A percentile compares a stretch with the other conserved stretches of the same genome.
Conservation (phyloP, 106 monocot species). For the Agapanthus africanus region DNA sequence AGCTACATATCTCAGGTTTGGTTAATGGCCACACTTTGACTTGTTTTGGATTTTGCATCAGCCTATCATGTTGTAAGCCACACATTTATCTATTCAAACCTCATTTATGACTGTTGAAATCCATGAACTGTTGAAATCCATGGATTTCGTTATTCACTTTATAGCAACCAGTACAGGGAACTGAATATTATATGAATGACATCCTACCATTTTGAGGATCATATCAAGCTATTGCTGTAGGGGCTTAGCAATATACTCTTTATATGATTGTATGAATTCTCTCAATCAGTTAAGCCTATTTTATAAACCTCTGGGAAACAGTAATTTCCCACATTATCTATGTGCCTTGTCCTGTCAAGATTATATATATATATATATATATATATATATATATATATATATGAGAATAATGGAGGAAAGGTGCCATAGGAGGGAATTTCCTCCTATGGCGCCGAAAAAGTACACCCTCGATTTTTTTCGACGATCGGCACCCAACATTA, state of each 20-base stretch:
- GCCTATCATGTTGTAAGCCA: too few relatives aligned
- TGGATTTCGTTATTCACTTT: neutral
- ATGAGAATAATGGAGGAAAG: too few relatives aligned
- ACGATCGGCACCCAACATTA: too few relatives aligned
- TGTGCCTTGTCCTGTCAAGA: neutral
- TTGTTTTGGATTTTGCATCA: constrained; percentile 5
- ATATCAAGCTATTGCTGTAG: neutral
- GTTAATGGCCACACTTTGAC: neutral
- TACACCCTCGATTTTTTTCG: too few relatives aligned
- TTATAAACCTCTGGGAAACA: neutral
- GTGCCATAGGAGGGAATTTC: too few relatives aligned
- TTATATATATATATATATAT: too few relatives aligned
- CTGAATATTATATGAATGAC: neutral
- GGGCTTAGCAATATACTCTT: neutral
- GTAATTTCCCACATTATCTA: neutral
- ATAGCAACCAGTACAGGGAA: neutral
- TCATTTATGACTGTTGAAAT: neutral
- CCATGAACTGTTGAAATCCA: too few relatives aligned
- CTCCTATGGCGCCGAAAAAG: too few relatives aligned
- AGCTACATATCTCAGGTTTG: constrained; percentile 66
- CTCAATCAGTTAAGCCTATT: neutral
- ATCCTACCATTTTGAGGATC: neutral
- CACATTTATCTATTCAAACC: neutral
- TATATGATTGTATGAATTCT: neutral
- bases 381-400: too few relatives aligned